Evolutionary conservation across 2,329 filamentous ascomycete genomes (phyloP).

Genomic region (Cercospora sojina): DNA sequence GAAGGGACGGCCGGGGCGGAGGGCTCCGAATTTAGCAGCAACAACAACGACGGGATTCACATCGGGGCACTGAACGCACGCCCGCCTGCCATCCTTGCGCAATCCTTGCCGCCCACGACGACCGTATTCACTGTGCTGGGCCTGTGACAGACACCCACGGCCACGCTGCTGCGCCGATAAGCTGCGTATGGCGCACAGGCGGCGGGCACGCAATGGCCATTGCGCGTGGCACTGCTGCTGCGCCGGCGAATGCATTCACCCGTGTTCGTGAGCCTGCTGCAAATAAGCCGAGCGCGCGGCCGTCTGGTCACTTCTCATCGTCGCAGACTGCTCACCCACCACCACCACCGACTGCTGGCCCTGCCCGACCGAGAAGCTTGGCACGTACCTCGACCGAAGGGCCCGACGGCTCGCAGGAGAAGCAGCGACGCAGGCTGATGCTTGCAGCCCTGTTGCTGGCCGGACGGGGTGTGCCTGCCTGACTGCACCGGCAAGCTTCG

Average conservation of each 20-base stretch:
- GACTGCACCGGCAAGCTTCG: background rate
- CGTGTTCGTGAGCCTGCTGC: background rate
- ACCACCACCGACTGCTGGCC: background rate
- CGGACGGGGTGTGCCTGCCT: background rate
- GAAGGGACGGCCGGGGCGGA: background rate
- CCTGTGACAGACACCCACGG: background rate
- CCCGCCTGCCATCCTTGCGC: background rate
- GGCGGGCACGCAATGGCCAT: background rate
- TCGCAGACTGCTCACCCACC: background rate
- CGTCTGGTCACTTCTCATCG: background rate
- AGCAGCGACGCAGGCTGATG: background rate
- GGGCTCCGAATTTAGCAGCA: background rate
- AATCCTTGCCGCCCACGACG: background rate
- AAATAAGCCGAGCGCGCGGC: slow-evolving; percentile 1
- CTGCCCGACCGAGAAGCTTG: background rate
- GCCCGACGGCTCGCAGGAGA: background rate
- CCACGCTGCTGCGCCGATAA: background rate
- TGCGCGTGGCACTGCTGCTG: background rate
- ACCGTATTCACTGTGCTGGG: background rate
- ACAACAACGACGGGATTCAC: background rate
- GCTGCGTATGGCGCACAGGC: background rate
- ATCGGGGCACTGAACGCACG: background rate
- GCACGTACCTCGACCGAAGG: background rate
- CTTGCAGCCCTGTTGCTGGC: background rate
- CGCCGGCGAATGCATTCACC: background rate